Conservation (phyloP, 495 filamentous ascomycete species). For the Cercophora sp. region DNA sequence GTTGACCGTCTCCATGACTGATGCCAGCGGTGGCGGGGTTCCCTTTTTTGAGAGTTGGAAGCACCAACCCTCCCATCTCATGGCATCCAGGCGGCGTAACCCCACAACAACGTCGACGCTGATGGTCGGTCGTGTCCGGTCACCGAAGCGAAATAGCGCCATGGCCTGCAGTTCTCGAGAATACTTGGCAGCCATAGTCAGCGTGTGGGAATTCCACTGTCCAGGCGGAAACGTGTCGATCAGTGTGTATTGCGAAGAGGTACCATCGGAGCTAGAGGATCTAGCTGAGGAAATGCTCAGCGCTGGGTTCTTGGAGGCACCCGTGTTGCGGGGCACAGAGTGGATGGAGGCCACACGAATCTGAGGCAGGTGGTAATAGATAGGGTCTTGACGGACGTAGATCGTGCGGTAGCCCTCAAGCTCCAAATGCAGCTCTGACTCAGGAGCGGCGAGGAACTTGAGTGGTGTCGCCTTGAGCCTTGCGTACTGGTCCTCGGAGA, state of each 20-base stretch:
- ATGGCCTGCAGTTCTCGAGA: neutral
- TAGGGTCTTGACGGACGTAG: slow-evolving; percentile 2
- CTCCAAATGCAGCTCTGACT: neutral
- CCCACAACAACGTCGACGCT: neutral
- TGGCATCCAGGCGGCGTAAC: neutral
- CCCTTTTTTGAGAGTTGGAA: neutral
- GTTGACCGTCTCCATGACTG: neutral
- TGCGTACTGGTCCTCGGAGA: neutral
- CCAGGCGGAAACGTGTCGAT: neutral
- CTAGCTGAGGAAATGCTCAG: neutral
- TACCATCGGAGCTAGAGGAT: neutral
- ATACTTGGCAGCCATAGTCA: neutral
- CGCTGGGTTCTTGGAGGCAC: no score
- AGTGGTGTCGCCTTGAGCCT: neutral
- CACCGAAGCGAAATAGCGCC: neutral
- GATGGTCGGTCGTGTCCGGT: no score
- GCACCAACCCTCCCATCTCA: neutral
- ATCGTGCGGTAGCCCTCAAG: neutral
- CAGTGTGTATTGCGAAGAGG: neutral
- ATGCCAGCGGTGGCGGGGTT: neutral
- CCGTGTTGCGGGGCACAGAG: neutral
- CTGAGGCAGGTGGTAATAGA: neutral
- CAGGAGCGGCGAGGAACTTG: neutral
- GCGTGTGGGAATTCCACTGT: neutral
- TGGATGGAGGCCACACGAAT: neutral